These are phyloP conservation scores for Aureobasidium leucospermi DNA, from an alignment of 2,329 filamentous ascomycete species.

Conservation along the genomic window DNA sequence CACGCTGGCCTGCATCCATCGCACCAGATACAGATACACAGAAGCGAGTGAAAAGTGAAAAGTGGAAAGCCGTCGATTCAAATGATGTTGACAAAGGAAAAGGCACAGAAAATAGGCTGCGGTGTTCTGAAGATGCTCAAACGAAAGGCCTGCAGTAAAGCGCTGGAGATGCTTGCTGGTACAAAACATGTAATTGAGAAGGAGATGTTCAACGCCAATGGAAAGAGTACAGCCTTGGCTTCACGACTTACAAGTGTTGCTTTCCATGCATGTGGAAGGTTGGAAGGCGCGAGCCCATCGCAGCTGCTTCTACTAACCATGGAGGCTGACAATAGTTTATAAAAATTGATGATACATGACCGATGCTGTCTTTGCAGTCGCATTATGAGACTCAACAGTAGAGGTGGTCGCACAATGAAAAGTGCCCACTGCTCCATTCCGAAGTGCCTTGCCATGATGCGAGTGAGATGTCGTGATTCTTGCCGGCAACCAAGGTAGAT, in stretches of 20 bases:
- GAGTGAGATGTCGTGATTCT: no score
- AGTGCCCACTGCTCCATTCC: no score
- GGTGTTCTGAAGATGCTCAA: neutral
- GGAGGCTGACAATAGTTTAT: neutral
- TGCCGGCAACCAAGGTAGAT: neutral
- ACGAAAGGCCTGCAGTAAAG: neutral
- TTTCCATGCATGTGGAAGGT: neutral
- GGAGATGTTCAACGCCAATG: neutral
- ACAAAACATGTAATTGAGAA: neutral
- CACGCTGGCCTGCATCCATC: slow-evolving; percentile 7
- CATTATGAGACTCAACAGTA: no score
- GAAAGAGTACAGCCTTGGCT: neutral
- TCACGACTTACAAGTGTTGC: neutral
- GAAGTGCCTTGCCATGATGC: no score
- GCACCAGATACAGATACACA: neutral
- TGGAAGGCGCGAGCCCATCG: neutral
- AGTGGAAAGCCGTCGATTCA: neutral
- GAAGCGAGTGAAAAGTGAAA: neutral
- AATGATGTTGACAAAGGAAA: neutral
- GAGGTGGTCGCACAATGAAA: no score
- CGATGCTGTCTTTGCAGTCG: no score
- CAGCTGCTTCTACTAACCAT: neutral
- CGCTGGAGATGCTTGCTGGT: neutral
- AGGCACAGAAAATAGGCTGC: neutral
- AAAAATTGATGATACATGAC: no score